Percentiles rank a stretch among this genome's conserved stretches.
phyloP scores from a whole-genome alignment of 2,329 filamentous ascomycete species.

The Colletotrichum graminicola region DNA sequence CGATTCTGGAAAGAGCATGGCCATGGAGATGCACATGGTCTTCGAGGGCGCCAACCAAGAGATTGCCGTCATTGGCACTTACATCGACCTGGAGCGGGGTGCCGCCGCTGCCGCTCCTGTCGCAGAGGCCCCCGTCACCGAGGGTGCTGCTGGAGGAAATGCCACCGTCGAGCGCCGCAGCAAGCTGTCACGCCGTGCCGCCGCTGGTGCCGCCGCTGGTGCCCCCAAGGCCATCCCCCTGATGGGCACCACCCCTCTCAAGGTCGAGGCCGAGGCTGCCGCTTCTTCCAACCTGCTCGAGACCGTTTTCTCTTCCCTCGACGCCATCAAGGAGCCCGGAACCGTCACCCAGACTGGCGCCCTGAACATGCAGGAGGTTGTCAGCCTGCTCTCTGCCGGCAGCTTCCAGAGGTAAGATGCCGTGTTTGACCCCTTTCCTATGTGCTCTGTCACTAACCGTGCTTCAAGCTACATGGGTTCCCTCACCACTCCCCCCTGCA shows the following conservation, averaged over 20 bases:
- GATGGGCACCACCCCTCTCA: slow-evolving; percentile 56
- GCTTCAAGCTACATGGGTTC: slow-evolving; percentile 58
- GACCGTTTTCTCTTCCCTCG: slow-evolving; percentile 58
- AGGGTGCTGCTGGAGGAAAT: slow-evolving; percentile 24
- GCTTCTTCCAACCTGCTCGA: slow-evolving; percentile 58
- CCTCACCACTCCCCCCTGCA: slow-evolving; percentile 63
- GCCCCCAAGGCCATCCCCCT: slow-evolving; percentile 50
- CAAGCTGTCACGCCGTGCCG: slow-evolving; percentile 31
- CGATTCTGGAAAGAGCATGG: slow-evolving; percentile 58
- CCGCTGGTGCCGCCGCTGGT: slow-evolving; percentile 23
- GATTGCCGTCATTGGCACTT: slow-evolving; percentile 59
- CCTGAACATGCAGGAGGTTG: slow-evolving; percentile 59
- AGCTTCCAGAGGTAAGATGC: slow-evolving; percentile 54
- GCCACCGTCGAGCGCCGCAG: slow-evolving; percentile 33
- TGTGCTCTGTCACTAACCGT: background rate
- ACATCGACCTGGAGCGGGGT: slow-evolving; percentile 55
- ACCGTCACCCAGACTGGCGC: slow-evolving; percentile 55
- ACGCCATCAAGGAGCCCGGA: slow-evolving; percentile 57
- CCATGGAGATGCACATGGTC: slow-evolving; percentile 72
- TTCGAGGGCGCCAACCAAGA: slow-evolving; percentile 59
- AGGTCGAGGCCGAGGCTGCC: slow-evolving; percentile 49
- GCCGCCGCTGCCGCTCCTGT: slow-evolving; percentile 40
- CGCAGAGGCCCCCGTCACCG: slow-evolving; percentile 5
- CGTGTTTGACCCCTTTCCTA: background rate
- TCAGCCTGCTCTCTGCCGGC: slow-evolving; percentile 52